Base-by-base conservation (phyloP, 345 rosid genomes). In the Gossypium anomalum region DNA sequence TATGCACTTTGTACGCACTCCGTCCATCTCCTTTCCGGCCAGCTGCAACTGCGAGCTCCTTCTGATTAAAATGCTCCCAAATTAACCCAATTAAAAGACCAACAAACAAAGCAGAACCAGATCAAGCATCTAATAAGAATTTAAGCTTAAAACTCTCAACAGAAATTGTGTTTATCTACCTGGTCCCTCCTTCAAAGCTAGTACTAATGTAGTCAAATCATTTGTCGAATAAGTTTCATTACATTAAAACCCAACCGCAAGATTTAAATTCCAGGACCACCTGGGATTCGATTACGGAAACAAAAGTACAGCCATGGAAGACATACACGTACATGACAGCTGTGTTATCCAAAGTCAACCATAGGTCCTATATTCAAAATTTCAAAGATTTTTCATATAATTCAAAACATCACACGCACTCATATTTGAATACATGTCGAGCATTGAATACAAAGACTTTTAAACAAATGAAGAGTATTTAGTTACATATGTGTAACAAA, bases 31-130 rank as follows among this genome's bases (percentile, higher is more conserved):
- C 70, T 79, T 78, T 38, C 45, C 82, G 6, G 60, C 76, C 76
- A 86, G n/a, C 49, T 78, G 83, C 82, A 86, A 62, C 76, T 81
- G 86, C 25, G 83, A 82, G 62, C 81, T 78, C 88, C 88, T 82
- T 80, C 5, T 75, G 16, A 16, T 64, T 25, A 10, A 56, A 48
- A 52, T 63, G 43, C 14, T 25, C 2, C 17, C 27, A 22, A 65
- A 74, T 19, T 3, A 75, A 45, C n/a, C 27, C 14, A 27, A 34
- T 3, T 4, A 52, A 19, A 27, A 64, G 7, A 2, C 47, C 67
- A 52, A 16, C 25, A 45, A 48, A 25, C 8, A 49, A 16, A 38
- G 17, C 2, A 34, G 23, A 7, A 63, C 3, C 17, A 6, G 2
- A 55, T 48, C 45, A 16, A 61, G 0, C 49, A 71, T n/a, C 53